Evolutionary conservation across 306 rosid species (phyloP).

Genomic region (Geum urbanum): DNA sequence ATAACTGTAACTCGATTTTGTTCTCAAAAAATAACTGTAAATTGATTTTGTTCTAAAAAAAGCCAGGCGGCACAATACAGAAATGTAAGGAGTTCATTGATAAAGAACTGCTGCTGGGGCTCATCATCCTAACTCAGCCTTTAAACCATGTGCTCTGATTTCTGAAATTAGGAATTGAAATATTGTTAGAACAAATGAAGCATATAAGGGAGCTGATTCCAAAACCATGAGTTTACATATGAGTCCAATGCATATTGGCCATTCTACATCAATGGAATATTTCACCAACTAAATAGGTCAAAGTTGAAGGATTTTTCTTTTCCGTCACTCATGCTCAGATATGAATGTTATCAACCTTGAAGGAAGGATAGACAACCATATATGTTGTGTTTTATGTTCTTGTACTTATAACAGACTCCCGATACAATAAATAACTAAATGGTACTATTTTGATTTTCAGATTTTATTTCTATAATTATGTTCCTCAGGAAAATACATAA

Average conservation of each 20-base stretch:
- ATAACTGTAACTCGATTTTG: not conserved
- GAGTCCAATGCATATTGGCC: not conserved
- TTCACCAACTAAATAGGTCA: not conserved
- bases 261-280: slow-evolving; percentile 1
- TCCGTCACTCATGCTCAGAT: not conserved
- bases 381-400: not conserved
- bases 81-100: slow-evolving; percentile 1
- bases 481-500: slow-evolving; percentile 20
- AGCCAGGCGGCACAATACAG: not conserved
- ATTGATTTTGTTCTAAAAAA: too few species aligned
- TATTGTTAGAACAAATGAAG: slow-evolving; percentile 10
- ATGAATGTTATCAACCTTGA: not conserved
- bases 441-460: not conserved
- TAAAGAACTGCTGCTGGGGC: slow-evolving; percentile 15
- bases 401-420: slow-evolving; percentile 1
- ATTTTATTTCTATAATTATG: not conserved
- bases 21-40: not conserved
- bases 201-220: not conserved
- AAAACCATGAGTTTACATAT: not conserved
- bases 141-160: slow-evolving; percentile 76
- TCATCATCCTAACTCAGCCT: slow-evolving; percentile 29
- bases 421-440: not conserved
- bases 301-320: not conserved
- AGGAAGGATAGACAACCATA: not conserved
- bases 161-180: slow-evolving; percentile 35